Conservation (phyloP, 225 moss, liverwort and hornwort genomes). For the Anthoceros angustus region DNA sequence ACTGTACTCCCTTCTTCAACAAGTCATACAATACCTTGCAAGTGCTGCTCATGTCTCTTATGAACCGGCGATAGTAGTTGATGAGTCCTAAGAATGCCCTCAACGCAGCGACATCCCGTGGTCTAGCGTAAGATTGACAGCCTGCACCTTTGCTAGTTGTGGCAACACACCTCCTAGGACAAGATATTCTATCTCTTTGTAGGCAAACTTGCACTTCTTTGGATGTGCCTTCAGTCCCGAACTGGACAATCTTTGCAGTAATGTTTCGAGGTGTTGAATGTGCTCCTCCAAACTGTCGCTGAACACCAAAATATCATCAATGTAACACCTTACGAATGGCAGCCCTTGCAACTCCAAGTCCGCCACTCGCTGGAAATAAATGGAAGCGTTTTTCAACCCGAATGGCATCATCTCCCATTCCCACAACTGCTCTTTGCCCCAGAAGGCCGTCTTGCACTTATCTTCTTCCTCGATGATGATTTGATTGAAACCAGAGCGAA, state of each 20-base stretch:
- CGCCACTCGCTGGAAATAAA: conserved; percentile 4
- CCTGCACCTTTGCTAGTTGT: not conserved
- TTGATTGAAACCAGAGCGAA: not conserved
- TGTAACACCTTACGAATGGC: no score
- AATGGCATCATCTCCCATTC: conserved; percentile 7
- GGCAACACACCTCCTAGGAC: no score
- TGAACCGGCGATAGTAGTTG: not conserved
- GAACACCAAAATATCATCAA: no score
- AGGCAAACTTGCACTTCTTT: not conserved
- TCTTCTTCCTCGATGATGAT: not conserved
- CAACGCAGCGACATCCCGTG: not conserved
- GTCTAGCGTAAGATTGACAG: not conserved
- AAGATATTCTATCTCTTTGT: not conserved
- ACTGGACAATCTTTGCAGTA: not conserved
- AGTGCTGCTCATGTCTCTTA: not conserved
- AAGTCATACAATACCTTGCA: not conserved
- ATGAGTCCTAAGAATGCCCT: not conserved
- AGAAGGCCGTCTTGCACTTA: conserved; percentile 1
- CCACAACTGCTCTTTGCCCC: conserved; percentile 7
- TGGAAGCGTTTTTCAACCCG: not conserved
- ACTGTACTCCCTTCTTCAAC: not conserved
- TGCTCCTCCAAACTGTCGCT: conserved; percentile 1
- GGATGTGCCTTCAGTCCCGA: not conserved
- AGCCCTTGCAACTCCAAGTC: no score
- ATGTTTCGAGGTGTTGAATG: not conserved